Evolutionary conservation across 148 eudicot genomes (phyloP), one percentile per base, ranked within the genome.

Genomic region (Heliosperma pusillum): DNA sequence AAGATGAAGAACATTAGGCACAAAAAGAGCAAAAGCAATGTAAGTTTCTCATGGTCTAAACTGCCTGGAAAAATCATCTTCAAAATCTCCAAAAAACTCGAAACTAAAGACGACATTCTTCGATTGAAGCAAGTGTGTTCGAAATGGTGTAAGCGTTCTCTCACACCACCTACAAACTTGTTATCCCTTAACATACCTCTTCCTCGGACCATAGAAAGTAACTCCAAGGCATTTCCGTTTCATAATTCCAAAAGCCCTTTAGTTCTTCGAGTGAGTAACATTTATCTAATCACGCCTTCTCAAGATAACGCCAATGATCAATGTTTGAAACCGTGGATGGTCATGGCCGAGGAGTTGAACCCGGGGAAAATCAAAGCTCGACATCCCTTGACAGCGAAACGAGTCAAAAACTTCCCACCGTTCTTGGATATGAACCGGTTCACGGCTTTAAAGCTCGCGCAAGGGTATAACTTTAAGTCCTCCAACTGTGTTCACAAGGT

Each of bases 321-420:
- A n/a, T 21, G 25, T n/a, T n/a, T n/a, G n/a, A n/a, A n/a, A 33
- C 61, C 77, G 20, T 74, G 77, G 77, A 74, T 74, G 70, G 13
- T 74, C 70, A 74, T 64, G 77, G 77, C 24, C 0, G 69, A 50
- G 47, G 77, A 63, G 67, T 47, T 55, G 61, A 27, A 74, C 45
- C 42, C 60, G 11, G 77, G 77, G 0, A 64, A n/a, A 47, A 19
- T 74, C 24, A 16, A 30, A 4, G 11, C 64, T 13, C 70, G 30
- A 11, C 77, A 74, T 52, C n/a, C 77, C 19, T 53, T 74, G 7
- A 74, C 77, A 42, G 70, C 60, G 2, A 74, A 45, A 20, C 20
- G 45, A 20, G 70, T 64, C 10, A 47, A 10, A 20, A 7, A 60
- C 1, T 15, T 44, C 22, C 57, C 36, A 44, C 5, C 69, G 0